Percentiles rank a stretch among this genome's conserved stretches.
Evolutionary conservation across 371 early-diverging fungal genomes (phyloP).

Genomic region (Mortierella sp.): DNA sequence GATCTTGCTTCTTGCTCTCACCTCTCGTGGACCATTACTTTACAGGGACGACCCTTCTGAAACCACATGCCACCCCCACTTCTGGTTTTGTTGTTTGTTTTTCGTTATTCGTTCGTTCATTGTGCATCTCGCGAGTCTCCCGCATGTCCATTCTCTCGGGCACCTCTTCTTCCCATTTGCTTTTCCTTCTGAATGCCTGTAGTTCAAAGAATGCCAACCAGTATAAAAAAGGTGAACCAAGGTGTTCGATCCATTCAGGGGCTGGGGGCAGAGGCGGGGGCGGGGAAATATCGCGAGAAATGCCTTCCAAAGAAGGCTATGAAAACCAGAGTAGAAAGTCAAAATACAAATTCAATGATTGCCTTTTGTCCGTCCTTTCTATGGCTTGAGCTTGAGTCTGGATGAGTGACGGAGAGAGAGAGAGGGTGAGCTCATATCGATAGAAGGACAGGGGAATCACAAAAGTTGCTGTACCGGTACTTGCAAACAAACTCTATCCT

Average conservation of each 20-base stretch:
- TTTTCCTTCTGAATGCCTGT: neutral
- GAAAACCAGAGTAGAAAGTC: neutral
- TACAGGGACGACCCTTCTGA: neutral
- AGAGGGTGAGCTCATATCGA: neutral
- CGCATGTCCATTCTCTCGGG: neutral
- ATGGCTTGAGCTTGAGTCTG: neutral
- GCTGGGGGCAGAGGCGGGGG: too few relatives aligned
- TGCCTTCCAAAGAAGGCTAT: slow-evolving; percentile 8
- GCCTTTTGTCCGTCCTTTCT: neutral
- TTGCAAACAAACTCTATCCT: neutral
- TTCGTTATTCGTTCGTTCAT: too few relatives aligned
- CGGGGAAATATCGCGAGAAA: neutral
- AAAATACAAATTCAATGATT: neutral
- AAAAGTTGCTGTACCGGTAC: neutral
- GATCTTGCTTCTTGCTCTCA: neutral
- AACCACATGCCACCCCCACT: neutral
- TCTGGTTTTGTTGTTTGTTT: neutral
- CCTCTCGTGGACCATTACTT: neutral
- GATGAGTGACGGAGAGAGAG: neutral
- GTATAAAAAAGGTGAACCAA: neutral
- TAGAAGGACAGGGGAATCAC: neutral
- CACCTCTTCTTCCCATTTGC: neutral
- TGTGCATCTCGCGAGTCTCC: neutral
- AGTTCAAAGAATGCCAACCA: neutral
- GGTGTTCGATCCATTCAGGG: too few relatives aligned